Evolutionary conservation across 768 basidiomycete species (phyloP).

Genomic region (Mycena floridula): DNA sequence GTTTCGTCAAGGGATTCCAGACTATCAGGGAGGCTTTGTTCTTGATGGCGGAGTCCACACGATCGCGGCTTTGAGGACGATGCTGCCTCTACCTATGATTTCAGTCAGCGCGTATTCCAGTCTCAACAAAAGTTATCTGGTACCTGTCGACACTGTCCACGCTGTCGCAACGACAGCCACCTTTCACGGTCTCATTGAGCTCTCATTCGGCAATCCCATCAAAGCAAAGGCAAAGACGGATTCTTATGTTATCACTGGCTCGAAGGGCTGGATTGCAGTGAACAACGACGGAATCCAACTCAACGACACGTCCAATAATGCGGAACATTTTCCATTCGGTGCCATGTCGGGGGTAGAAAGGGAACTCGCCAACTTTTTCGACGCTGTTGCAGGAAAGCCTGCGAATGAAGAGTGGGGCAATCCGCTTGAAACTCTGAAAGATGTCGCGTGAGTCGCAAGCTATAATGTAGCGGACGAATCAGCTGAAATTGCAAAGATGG

Average conservation of each 20-base stretch:
- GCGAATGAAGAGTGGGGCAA: slow-evolving; percentile 37
- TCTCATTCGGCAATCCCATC: slow-evolving; percentile 58
- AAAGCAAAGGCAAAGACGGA: slow-evolving; percentile 29
- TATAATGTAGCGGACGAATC: no score
- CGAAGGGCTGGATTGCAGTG: slow-evolving; percentile 53
- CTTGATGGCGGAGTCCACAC: slow-evolving; percentile 55
- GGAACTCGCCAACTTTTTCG: slow-evolving; percentile 57
- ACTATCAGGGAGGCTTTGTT: background rate
- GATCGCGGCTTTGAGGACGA: slow-evolving; percentile 52
- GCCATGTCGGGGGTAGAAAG: slow-evolving; percentile 45
- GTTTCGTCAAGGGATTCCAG: background rate
- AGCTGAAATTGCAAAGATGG: no score
- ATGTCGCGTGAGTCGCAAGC: no score
- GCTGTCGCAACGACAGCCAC: slow-evolving; percentile 45
- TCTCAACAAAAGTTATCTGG: slow-evolving; percentile 64
- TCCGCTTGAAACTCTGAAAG: slow-evolving; percentile 57
- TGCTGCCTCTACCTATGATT: slow-evolving; percentile 47
- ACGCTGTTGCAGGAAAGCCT: slow-evolving; percentile 42
- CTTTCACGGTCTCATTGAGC: slow-evolving; percentile 53
- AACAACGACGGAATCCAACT: slow-evolving; percentile 30
- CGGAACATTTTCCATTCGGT: slow-evolving; percentile 33
- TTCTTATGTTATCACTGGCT: slow-evolving; percentile 52
- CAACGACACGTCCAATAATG: slow-evolving; percentile 23
- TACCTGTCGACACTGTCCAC: slow-evolving; percentile 77
- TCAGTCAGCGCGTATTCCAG: slow-evolving; percentile 60